Percentiles rank a stretch among this genome's conserved stretches.
Conservation (phyloP, 495 filamentous ascomycete genomes). For the Annulohypoxylon bovei region DNA sequence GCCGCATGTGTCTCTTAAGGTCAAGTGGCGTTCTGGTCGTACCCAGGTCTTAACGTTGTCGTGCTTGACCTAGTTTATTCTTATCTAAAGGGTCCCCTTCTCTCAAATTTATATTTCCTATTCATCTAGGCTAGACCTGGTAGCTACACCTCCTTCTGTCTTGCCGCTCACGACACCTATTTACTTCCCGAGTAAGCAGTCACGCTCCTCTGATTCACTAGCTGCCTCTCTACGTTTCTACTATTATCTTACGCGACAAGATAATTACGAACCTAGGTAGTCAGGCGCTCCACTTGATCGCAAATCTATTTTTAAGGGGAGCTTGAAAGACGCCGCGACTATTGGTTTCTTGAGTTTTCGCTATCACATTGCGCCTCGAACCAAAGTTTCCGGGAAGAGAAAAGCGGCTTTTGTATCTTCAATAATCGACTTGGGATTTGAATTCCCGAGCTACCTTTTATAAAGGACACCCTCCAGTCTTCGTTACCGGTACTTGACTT, state of each 20-base stretch:
- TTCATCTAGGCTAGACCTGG: neutral
- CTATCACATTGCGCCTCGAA: neutral
- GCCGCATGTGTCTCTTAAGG: conserved; percentile 12
- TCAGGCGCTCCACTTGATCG: neutral
- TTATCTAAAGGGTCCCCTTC: conserved; percentile 25
- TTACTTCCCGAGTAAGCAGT: conserved; percentile 15
- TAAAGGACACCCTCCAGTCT: neutral
- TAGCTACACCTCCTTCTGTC: conserved; percentile 10
- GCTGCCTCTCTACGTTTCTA: neutral
- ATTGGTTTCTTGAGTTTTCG: conserved; percentile 1
- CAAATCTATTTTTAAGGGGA: conserved; percentile 1
- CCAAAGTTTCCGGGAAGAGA: neutral
- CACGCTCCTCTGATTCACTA: conserved; percentile 15
- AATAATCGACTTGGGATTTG: neutral
- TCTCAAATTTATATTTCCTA: conserved; percentile 10
- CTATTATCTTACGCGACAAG: neutral
- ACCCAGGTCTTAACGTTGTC: neutral
- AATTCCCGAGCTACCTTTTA: neutral
- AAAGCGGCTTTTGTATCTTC: neutral
- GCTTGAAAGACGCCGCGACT: neutral
- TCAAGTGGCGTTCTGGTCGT: conserved; percentile 23
- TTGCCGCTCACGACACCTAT: conserved; percentile 25
- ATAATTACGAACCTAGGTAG: conserved; percentile 4
- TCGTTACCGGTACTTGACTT: neutral
- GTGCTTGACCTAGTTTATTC: conserved; percentile 2